A percentile compares a stretch with the other conserved stretches of the same genome.
phyloP scores from a whole-genome alignment of 2,329 filamentous ascomycete species.

The Neonectria coccinea region DNA sequence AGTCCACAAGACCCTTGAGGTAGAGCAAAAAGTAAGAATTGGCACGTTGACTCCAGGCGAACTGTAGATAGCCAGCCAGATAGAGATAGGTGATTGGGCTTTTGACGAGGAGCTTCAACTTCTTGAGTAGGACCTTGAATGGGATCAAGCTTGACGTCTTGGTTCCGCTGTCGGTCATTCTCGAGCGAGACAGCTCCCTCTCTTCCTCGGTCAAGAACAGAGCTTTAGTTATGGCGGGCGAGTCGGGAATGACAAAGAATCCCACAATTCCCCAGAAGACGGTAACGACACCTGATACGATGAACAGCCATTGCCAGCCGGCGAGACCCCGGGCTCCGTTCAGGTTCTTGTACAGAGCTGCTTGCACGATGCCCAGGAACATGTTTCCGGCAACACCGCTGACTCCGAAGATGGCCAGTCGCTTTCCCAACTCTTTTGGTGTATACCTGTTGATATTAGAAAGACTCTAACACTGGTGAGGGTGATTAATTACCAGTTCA shows the following conservation, averaged over 20 bases:
- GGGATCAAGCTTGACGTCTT: slow-evolving; percentile 37
- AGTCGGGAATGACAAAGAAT: slow-evolving; percentile 38
- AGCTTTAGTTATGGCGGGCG: slow-evolving; percentile 37
- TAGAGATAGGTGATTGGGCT: slow-evolving; percentile 47
- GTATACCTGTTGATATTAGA: slow-evolving; percentile 30
- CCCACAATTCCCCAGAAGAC: slow-evolving; percentile 40
- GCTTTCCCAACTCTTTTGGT: slow-evolving; percentile 38
- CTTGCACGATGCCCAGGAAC: slow-evolving; percentile 42
- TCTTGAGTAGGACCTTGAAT: slow-evolving; percentile 27
- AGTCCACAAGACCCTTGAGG: slow-evolving; percentile 47
- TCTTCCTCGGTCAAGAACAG: slow-evolving; percentile 30
- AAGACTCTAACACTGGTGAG: background rate
- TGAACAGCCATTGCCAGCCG: slow-evolving; percentile 42
- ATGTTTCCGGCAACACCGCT: slow-evolving; percentile 42
- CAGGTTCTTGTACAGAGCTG: slow-evolving; percentile 37
- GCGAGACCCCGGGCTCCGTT: slow-evolving; percentile 36
- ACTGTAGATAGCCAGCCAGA: slow-evolving; percentile 48
- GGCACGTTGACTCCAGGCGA: slow-evolving; percentile 52
- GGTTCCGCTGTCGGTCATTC: slow-evolving; percentile 37
- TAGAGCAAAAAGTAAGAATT: slow-evolving; percentile 52
- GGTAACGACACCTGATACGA: slow-evolving; percentile 37
- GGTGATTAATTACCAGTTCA: slow-evolving; percentile 33
- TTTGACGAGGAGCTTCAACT: slow-evolving; percentile 32
- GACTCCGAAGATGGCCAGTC: slow-evolving; percentile 40
- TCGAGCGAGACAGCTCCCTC: slow-evolving; percentile 24